Evolutionary conservation across 257 asterid species (phyloP).

Genomic region (Nicotiana otophora): DNA sequence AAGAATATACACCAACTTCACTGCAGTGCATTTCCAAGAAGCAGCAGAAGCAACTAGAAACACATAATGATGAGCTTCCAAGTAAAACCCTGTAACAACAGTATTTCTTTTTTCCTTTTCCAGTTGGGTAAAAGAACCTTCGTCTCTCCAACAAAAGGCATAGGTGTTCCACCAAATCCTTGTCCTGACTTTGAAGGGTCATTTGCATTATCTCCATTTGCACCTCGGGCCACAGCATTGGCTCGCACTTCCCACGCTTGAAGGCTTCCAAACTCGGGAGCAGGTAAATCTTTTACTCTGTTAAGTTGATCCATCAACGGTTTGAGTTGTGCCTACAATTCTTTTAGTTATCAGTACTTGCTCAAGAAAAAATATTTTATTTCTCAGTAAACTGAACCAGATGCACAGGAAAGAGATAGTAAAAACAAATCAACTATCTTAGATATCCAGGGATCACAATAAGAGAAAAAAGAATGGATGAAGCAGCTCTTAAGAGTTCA

Average conservation of each 20-base stretch:
- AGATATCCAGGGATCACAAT: not conserved
- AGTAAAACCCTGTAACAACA: not conserved
- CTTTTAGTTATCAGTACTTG: constrained; percentile 1
- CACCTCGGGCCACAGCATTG: constrained; percentile 59
- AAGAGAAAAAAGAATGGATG: not conserved
- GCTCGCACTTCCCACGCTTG: constrained; percentile 86
- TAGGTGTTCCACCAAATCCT: constrained; percentile 81
- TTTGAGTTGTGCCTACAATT: constrained; percentile 67
- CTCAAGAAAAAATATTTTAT: not conserved
- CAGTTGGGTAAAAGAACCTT: constrained; percentile 40
- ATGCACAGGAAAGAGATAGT: not conserved
- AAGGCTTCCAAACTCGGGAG: constrained; percentile 84
- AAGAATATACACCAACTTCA: constrained; percentile 5
- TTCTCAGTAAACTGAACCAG: constrained; percentile 1
- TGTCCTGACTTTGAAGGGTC: constrained; percentile 55
- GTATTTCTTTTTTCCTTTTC: not conserved
- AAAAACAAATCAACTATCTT: not conserved
- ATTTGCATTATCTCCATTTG: constrained; percentile 53
- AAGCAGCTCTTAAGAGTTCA: not conserved
- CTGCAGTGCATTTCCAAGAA: not conserved
- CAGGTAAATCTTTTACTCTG: constrained; percentile 84
- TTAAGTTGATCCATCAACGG: constrained; percentile 76
- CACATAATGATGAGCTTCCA: not conserved
- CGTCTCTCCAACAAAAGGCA: constrained; percentile 91
- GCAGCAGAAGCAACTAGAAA: constrained; percentile 5